Evolutionary conservation across 2,329 filamentous ascomycete genomes (phyloP), one percentile per base, ranked within the genome.

Genomic region (Colletotrichum trifolii): DNA sequence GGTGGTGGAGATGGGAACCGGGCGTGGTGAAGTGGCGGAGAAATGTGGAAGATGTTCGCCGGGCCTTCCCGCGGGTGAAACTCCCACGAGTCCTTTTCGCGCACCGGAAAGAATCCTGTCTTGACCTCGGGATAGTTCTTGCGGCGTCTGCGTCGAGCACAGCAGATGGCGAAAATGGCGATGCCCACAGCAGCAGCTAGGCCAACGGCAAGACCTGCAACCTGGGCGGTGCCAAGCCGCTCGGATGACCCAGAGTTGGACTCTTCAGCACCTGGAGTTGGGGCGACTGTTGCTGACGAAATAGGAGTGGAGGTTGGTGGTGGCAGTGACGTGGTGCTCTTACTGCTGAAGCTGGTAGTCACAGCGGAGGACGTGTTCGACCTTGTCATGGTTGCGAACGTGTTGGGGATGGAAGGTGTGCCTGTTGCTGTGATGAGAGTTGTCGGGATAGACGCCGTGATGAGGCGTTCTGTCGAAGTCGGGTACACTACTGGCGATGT

Each of bases 101-200:
- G 69, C 64, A 75, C 72, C 4, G 75, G 74, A 54, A 77, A 73
- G 66, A 82, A 80, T 3, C 75, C 78, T 3, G 73, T 77, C 67
- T 78, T 78, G 53, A 74, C 70, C 15, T 75, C 75, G 35, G 70
- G 74, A 54, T 78, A 78, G 17, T 74, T 78, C 70, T 73, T 78
- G 54, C 76, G 77, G n/a, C 83, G 80, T 8, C 75, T 70, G 54
- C 74, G 76, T 49, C 82, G 77, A 4, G 79, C 78, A 12, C 85
- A 59, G 8, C 85, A 69, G 33, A 87, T 80, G 11, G 85, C 71
- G 5, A 78, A 79, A 35, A 87, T 70, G 6, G 81, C 83, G 15
- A 89, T 69, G 5, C 81, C 66, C 3, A 66, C 12, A 0, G 64
- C 67, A 13, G 61, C 67, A 7, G 58, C 65, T 11, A 69, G 40